Conservation (phyloP, 2,329 filamentous ascomycete species). For the Penicillium sp. region DNA sequence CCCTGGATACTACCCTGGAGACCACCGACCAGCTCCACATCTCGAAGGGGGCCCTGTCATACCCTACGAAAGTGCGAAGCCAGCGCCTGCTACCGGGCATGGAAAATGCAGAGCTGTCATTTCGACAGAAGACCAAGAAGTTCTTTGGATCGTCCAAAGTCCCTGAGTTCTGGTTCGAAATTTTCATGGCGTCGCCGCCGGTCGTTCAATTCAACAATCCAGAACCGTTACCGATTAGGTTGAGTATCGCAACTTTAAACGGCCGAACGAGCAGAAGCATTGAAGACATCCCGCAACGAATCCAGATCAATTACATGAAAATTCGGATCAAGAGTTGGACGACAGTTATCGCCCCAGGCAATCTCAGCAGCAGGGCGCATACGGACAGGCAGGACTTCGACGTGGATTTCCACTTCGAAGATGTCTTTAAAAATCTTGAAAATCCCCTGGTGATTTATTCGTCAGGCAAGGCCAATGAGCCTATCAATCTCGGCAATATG, state of each 20-base stretch:
- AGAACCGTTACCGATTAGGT: conserved; percentile 12
- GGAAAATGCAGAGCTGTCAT: conserved; percentile 28
- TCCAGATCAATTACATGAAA: conserved; percentile 16
- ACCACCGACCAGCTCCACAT: background rate
- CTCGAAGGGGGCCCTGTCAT: background rate
- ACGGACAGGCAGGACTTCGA: background rate
- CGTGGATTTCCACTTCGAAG: background rate
- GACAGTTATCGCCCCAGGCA: background rate
- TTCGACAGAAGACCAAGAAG: conserved; percentile 36
- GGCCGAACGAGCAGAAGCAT: conserved; percentile 10
- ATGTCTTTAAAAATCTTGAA: background rate
- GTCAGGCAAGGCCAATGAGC: conserved; percentile 4
- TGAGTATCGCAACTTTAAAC: conserved; percentile 9
- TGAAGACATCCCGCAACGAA: conserved; percentile 8
- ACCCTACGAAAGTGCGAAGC: conserved; percentile 16
- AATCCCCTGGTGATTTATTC: conserved; percentile 5
- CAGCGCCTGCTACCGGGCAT: conserved; percentile 35
- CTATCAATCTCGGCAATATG: conserved; percentile 14
- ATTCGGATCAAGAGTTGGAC: conserved; percentile 13
- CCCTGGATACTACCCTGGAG: background rate
- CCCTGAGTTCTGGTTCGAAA: conserved; percentile 29
- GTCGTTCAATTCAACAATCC: conserved; percentile 25
- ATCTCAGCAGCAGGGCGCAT: background rate
- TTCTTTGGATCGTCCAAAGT: conserved; percentile 35
- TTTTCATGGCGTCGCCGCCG: conserved; percentile 27